phyloP scores from a whole-genome alignment of 2,329 filamentous ascomycete species.

The Trichoderma hamatum region DNA sequence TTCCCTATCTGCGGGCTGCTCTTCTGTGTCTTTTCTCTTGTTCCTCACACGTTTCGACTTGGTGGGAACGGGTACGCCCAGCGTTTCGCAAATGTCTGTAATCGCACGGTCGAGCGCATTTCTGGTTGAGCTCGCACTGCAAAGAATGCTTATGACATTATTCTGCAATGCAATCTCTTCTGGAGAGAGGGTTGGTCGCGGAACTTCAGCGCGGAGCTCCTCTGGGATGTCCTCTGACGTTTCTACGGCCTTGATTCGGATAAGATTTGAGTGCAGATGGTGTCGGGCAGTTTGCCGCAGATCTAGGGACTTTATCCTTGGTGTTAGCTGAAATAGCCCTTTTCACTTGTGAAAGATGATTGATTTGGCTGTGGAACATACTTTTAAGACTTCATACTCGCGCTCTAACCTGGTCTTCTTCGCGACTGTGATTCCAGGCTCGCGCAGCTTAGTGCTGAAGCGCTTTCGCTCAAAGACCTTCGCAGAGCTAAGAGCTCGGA shows the following conservation, averaged over 20 bases:
- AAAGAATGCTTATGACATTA: slow-evolving; percentile 62
- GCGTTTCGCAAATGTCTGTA: slow-evolving; percentile 50
- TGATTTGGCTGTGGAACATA: slow-evolving; percentile 26
- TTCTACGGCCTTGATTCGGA: slow-evolving; percentile 57
- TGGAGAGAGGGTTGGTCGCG: slow-evolving; percentile 55
- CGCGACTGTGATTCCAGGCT: slow-evolving; percentile 49
- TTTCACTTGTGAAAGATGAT: neutral
- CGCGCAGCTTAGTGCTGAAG: slow-evolving; percentile 61
- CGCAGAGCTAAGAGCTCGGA: slow-evolving; percentile 69
- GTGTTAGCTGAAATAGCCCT: neutral
- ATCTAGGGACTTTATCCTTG: slow-evolving; percentile 53
- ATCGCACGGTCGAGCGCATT: slow-evolving; percentile 54
- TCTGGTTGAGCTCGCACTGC: slow-evolving; percentile 55
- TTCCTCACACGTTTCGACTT: slow-evolving; percentile 39
- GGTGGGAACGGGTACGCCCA: slow-evolving; percentile 54
- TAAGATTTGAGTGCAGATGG: slow-evolving; percentile 57
- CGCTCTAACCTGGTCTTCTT: slow-evolving; percentile 64
- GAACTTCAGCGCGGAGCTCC: slow-evolving; percentile 49
- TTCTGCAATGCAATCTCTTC: slow-evolving; percentile 57
- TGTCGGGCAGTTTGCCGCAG: slow-evolving; percentile 60
- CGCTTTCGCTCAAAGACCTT: slow-evolving; percentile 81
- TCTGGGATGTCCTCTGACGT: slow-evolving; percentile 55
- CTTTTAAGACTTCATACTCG: slow-evolving; percentile 61
- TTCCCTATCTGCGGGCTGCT: slow-evolving; percentile 35
- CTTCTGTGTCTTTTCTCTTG: slow-evolving; percentile 39